Evolutionary conservation across 2,329 filamentous ascomycete genomes (phyloP).

Genomic region (Chaetomiaceae sp.): DNA sequence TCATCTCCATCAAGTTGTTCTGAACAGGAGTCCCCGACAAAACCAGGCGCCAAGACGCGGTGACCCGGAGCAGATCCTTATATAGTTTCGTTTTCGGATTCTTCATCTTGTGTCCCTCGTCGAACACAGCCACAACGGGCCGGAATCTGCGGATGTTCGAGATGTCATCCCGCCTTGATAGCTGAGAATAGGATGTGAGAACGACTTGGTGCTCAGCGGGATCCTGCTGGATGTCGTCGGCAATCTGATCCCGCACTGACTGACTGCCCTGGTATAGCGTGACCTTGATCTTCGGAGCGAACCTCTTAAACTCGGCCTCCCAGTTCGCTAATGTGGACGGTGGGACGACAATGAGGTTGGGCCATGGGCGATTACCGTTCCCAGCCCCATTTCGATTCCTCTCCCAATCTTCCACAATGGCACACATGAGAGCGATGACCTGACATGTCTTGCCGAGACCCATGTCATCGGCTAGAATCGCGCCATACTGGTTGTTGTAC

Average conservation of each 20-base stretch:
- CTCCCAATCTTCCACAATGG: constrained; percentile 63
- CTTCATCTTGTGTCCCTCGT: constrained; percentile 91
- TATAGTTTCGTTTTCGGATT: constrained; percentile 81
- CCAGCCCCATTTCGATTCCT: constrained; percentile 23
- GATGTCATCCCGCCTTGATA: constrained; percentile 46
- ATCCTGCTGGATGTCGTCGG: constrained; percentile 57
- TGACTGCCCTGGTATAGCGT: constrained; percentile 65
- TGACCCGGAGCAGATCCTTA: constrained; percentile 68
- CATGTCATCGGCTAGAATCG: constrained; percentile 97
- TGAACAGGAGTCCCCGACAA: constrained; percentile 88
- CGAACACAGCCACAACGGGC: constrained; percentile 64
- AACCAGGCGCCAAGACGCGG: constrained; percentile 75
- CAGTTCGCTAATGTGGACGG: constrained; percentile 94
- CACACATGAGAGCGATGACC: constrained; percentile 84
- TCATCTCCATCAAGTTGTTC: constrained; percentile 90
- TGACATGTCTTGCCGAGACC: constrained; percentile 94
- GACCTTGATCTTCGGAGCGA: constrained; percentile 71
- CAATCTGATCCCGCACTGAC: constrained; percentile 60
- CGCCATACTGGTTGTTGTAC: constrained; percentile 71
- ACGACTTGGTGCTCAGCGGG: constrained; percentile 59
- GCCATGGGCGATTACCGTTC: constrained; percentile 45
- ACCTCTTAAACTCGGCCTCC: constrained; percentile 82
- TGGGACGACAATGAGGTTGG: constrained; percentile 83
- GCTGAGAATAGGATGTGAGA: constrained; percentile 56
- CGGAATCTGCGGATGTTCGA: constrained; percentile 43